These are phyloP conservation scores for Berkeleyomyces basicola DNA, from an alignment of 2,329 filamentous ascomycete species.

Conservation along the genomic window DNA sequence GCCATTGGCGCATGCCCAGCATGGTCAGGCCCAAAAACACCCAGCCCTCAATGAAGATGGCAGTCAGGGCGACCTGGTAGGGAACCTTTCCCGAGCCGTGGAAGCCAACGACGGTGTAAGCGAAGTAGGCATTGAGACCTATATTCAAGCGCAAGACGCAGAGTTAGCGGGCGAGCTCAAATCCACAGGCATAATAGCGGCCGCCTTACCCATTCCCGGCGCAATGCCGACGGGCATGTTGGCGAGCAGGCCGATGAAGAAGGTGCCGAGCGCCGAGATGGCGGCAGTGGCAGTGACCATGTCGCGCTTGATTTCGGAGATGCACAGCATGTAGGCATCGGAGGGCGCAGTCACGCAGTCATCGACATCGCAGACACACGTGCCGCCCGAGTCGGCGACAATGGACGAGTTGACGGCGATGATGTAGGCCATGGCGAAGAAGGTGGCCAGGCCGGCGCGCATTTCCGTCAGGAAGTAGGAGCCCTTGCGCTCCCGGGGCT, in stretches of 20 bases:
- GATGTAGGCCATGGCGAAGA: constrained; percentile 47
- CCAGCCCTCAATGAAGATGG: constrained; percentile 77
- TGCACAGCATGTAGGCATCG: constrained; percentile 43
- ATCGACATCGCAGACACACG: constrained; percentile 45
- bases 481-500: constrained; percentile 56
- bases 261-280: constrained; percentile 62
- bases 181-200: not conserved
- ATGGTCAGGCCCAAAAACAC: constrained; percentile 69
- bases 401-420: constrained; percentile 37
- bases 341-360: constrained; percentile 16
- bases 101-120: constrained; percentile 58
- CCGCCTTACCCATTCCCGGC: constrained; percentile 26
- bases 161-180: constrained; percentile 6
- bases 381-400: constrained; percentile 51
- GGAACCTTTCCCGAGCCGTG: constrained; percentile 59
- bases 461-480: constrained; percentile 72
- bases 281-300: constrained; percentile 73
- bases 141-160: not conserved
- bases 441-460: constrained; percentile 66
- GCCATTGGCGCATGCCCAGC: constrained; percentile 72
- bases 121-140: constrained; percentile 70
- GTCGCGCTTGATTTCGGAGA: constrained; percentile 52
- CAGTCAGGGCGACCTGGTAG: constrained; percentile 61
- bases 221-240: constrained; percentile 40
- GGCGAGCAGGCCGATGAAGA: constrained; percentile 68